Conservation (phyloP, 2,329 filamentous ascomycete species). For the Apiospora malaysiana region DNA sequence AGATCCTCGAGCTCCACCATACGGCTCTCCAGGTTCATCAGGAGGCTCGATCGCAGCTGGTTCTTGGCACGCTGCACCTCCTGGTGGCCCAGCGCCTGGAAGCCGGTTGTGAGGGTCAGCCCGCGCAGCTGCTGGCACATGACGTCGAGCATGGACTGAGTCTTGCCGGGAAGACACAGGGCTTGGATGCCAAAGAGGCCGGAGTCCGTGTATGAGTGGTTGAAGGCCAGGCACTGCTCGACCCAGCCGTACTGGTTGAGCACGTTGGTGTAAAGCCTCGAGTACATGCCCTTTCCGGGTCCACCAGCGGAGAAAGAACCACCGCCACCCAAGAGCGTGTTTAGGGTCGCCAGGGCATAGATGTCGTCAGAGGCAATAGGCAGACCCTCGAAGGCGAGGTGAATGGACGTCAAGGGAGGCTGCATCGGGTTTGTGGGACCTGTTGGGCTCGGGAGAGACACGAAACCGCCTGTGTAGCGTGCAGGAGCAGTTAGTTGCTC, state of each 20-base stretch:
- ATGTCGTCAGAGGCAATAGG: constrained; percentile 92
- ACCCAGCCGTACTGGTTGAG: constrained; percentile 98
- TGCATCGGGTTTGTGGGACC: constrained; percentile 78
- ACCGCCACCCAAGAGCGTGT: constrained; percentile 93
- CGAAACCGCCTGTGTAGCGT: constrained; percentile 92
- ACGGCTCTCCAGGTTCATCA: constrained; percentile 97
- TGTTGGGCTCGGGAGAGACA: constrained; percentile 81
- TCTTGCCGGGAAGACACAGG: constrained; percentile 79
- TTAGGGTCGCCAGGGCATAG: constrained; percentile 92
- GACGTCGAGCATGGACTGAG: constrained; percentile 86
- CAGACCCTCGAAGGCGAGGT: constrained; percentile 93
- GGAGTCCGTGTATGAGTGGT: constrained; percentile 95
- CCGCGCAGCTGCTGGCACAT: constrained; percentile 90
- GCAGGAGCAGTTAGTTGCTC: constrained; percentile 69
- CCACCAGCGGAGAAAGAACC: constrained; percentile 97
- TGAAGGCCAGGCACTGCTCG: constrained; percentile 93
- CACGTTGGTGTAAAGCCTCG: constrained; percentile 94
- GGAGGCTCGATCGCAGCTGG: constrained; percentile 83
- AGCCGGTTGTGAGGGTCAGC: constrained; percentile 78
- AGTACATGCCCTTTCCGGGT: constrained; percentile 99
- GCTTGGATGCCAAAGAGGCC: constrained; percentile 94
- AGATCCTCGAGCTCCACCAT: constrained; percentile 99
- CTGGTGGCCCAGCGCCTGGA: constrained; percentile 69
- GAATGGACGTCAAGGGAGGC: constrained; percentile 87
- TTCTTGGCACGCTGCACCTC: constrained; percentile 97